Conservation (phyloP, 495 filamentous ascomycete genomes). For the Cryomyces minteri region DNA sequence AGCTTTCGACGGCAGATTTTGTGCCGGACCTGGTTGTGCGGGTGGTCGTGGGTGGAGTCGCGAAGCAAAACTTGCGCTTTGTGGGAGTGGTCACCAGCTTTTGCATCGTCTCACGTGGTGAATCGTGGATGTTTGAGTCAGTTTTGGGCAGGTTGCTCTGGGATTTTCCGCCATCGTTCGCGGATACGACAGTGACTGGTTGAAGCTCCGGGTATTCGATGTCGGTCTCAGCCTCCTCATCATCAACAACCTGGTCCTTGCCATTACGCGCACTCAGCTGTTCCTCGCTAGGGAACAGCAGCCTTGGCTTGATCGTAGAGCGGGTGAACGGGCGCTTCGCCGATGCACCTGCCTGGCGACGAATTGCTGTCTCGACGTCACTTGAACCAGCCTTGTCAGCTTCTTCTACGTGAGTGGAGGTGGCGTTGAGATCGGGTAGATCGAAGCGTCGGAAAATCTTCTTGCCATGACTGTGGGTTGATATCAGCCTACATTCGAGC, state of each 20-base stretch:
- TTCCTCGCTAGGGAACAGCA: constrained; percentile 52
- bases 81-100: background rate
- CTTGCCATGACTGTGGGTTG: constrained; percentile 58
- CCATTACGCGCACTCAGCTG: constrained; percentile 13
- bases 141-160: too few relatives aligned
- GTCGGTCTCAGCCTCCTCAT: constrained; percentile 29
- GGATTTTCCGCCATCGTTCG: background rate
- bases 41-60: background rate
- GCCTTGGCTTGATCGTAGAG: constrained; percentile 61
- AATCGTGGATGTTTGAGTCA: background rate
- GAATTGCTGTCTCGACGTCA: constrained; percentile 25
- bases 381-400: constrained; percentile 26
- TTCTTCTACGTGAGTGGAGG: constrained; percentile 28
- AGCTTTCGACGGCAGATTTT: background rate
- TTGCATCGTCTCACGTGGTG: constrained; percentile 1
- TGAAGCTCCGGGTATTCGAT: constrained; percentile 14
- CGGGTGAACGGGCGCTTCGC: constrained; percentile 40
- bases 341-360: constrained; percentile 17
- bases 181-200: background rate
- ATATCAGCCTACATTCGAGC: constrained; percentile 12
- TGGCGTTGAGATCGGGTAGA: constrained; percentile 12
- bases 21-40: background rate
- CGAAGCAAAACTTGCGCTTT: background rate
- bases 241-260: constrained; percentile 10
- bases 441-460: constrained; percentile 58